These are phyloP conservation scores for Cryptomeria japonica DNA, from an alignment of 75 land plant genomes.

Conservation along the genomic window DNA sequence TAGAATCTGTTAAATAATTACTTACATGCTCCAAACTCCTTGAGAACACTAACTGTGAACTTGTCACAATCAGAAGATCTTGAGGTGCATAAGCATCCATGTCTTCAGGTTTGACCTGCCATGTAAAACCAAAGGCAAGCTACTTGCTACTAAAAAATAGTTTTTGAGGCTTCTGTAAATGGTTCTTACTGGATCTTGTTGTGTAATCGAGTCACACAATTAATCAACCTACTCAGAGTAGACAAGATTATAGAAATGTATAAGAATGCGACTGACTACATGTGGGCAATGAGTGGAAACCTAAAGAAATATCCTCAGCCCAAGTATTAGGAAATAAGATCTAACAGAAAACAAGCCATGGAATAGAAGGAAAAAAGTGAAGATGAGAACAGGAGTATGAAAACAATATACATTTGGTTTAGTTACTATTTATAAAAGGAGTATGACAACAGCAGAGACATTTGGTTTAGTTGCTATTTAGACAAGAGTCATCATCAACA, in stretches of 20 bases:
- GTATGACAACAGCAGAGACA: too few relatives aligned
- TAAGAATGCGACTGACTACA: not conserved
- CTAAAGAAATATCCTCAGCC: not conserved
- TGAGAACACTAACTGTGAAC: slow-evolving; percentile 76
- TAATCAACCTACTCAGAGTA: not conserved
- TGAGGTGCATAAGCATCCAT: slow-evolving; percentile 94
- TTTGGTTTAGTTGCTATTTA: too few relatives aligned
- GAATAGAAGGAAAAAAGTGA: too few relatives aligned
- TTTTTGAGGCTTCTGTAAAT: not conserved
- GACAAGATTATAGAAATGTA: not conserved
- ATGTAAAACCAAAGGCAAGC: slow-evolving; percentile 9
- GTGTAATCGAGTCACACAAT: not conserved
- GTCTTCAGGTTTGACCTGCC: slow-evolving; percentile 92
- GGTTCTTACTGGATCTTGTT: not conserved
- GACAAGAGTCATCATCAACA: too few relatives aligned
- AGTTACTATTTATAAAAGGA: too few relatives aligned
- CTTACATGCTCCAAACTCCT: slow-evolving; percentile 14
- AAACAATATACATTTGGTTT: too few relatives aligned
- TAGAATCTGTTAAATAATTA: not conserved
- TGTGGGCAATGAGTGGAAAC: not conserved
- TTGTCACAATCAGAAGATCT: slow-evolving; percentile 98
- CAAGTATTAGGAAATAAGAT: too few relatives aligned
- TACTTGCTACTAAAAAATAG: not conserved
- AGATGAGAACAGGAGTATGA: too few relatives aligned
- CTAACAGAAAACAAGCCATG: too few relatives aligned